Conservation (phyloP, 805 yeast genomes). For the Wickerhamiella galacta region DNA sequence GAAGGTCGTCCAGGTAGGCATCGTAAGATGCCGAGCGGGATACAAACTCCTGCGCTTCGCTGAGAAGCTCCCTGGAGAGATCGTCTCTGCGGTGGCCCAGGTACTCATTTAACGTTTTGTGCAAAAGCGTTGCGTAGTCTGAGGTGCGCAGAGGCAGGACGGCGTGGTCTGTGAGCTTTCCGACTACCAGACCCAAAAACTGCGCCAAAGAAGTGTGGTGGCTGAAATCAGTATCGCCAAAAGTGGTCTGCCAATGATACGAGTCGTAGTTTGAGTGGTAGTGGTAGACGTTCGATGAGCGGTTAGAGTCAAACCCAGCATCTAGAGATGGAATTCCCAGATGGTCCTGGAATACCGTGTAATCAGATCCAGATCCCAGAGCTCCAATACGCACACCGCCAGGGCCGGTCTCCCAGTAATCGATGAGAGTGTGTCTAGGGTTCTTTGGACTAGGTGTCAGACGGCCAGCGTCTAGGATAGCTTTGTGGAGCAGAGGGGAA, state of each 20-base stretch:
- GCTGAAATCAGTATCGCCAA: slow-evolving; percentile 46
- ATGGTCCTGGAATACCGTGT: slow-evolving; percentile 27
- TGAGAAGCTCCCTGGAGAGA: slow-evolving; percentile 9
- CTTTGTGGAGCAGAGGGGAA: slow-evolving; percentile 40
- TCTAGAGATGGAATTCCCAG: slow-evolving; percentile 33
- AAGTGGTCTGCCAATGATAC: slow-evolving; percentile 47
- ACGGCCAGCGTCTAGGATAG: slow-evolving; percentile 31
- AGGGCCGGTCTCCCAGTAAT: slow-evolving; percentile 1
- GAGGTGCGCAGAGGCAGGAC: slow-evolving; percentile 28
- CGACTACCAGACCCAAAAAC: slow-evolving; percentile 32
- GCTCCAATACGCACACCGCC: slow-evolving; percentile 25
- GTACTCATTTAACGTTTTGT: slow-evolving; percentile 23
- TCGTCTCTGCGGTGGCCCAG: slow-evolving; percentile 16
- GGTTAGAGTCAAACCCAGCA: slow-evolving; percentile 33
- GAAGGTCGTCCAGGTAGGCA: slow-evolving; percentile 30
- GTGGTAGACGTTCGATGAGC: slow-evolving; percentile 45
- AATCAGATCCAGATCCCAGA: slow-evolving; percentile 61
- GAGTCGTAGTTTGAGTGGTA: slow-evolving; percentile 67
- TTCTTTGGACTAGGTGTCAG: slow-evolving; percentile 31
- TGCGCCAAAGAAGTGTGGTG: slow-evolving; percentile 42
- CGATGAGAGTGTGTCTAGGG: slow-evolving; percentile 1
- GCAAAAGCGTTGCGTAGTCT: slow-evolving; percentile 27
- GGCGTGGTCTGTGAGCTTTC: slow-evolving; percentile 34
- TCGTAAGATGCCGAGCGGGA: slow-evolving; percentile 31
- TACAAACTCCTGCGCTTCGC: slow-evolving; percentile 14